These are phyloP conservation scores for Lactarius vividus DNA, from an alignment of 768 basidiomycete species.

Conservation along the genomic window DNA sequence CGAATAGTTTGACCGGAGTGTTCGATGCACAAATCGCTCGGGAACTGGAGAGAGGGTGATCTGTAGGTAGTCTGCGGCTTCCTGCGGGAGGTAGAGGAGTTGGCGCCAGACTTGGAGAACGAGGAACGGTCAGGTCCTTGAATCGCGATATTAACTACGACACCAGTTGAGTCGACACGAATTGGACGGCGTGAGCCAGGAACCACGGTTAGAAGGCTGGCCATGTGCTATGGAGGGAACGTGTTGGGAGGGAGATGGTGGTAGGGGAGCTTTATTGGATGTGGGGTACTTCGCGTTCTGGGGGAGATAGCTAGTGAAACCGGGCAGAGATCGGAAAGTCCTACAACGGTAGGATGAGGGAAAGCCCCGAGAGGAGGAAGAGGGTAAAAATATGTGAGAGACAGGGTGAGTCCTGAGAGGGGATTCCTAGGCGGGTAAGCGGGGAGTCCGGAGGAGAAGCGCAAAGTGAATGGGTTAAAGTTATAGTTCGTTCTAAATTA, in stretches of 20 bases:
- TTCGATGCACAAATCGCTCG: conserved; percentile 25
- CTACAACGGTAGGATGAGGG: conserved; percentile 3
- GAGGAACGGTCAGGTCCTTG: conserved; percentile 11
- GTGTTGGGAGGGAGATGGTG: neutral
- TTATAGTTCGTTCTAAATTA: neutral
- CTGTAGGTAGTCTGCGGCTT: conserved; percentile 28
- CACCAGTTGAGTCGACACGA: conserved; percentile 24
- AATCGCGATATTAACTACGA: conserved; percentile 24
- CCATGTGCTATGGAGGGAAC: conserved; percentile 15
- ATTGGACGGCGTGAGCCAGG: conserved; percentile 29
- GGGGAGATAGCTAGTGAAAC: neutral
- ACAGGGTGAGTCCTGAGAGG: neutral
- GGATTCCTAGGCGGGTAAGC: neutral
- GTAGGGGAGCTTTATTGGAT: neutral
- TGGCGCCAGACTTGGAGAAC: conserved; percentile 18
- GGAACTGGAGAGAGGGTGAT: conserved; percentile 26
- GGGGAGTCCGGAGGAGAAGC: neutral
- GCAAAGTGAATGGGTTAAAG: conserved; percentile 2
- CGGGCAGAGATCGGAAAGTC: neutral
- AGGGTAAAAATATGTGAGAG: neutral
- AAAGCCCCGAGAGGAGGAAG: conserved; percentile 8
- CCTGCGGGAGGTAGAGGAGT: conserved; percentile 20
- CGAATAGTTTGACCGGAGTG: conserved; percentile 22
- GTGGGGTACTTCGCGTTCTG: conserved; percentile 1
- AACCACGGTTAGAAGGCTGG: conserved; percentile 21